phyloP scores from a whole-genome alignment of 257 asterid genomes.

The Craterostigma plantagineum region DNA sequence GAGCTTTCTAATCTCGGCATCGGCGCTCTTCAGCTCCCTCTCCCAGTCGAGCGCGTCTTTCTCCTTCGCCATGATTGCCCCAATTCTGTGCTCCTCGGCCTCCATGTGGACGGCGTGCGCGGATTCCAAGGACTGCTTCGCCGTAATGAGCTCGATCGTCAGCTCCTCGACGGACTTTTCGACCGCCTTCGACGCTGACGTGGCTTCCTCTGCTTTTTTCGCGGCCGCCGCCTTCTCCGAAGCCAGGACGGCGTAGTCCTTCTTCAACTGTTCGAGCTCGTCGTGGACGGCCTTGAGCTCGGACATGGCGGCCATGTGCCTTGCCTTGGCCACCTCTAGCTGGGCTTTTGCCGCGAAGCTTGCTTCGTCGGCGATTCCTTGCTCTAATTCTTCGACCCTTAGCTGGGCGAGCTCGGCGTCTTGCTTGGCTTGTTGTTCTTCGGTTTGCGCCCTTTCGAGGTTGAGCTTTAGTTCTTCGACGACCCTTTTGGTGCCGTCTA shows the following conservation, averaged over 20 bases:
- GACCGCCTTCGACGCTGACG: slow-evolving; percentile 28
- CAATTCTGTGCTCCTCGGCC: slow-evolving; percentile 71
- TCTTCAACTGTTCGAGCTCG: slow-evolving; percentile 42
- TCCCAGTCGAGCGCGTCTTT: slow-evolving; percentile 63
- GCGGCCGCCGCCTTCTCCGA: slow-evolving; percentile 51
- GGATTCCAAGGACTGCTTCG: slow-evolving; percentile 56
- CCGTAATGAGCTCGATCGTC: slow-evolving; percentile 54
- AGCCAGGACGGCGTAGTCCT: slow-evolving; percentile 29
- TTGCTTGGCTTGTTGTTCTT: slow-evolving; percentile 83
- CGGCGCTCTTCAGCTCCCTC: slow-evolving; percentile 51
- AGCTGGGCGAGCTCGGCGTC: slow-evolving; percentile 84
- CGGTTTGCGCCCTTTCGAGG: slow-evolving; percentile 74
- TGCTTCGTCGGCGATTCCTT: slow-evolving; percentile 74
- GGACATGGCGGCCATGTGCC: slow-evolving; percentile 65
- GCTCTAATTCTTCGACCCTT: slow-evolving; percentile 75
- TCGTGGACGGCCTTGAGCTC: slow-evolving; percentile 48
- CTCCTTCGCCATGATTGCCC: slow-evolving; percentile 58
- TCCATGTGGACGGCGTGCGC: slow-evolving; percentile 74
- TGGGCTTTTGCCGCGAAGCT: slow-evolving; percentile 89
- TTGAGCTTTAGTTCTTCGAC: slow-evolving; percentile 82
- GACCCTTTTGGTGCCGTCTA: slow-evolving; percentile 60
- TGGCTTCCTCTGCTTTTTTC: slow-evolving; percentile 43
- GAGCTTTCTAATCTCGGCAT: slow-evolving; percentile 43
- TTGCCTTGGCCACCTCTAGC: slow-evolving; percentile 81
- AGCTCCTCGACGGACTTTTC: slow-evolving; percentile 68